A percentile compares a stretch with the other conserved stretches of the same genome.
Evolutionary conservation across 352 stramenopile species (phyloP).

Genomic region (Thalassiosira hispida): DNA sequence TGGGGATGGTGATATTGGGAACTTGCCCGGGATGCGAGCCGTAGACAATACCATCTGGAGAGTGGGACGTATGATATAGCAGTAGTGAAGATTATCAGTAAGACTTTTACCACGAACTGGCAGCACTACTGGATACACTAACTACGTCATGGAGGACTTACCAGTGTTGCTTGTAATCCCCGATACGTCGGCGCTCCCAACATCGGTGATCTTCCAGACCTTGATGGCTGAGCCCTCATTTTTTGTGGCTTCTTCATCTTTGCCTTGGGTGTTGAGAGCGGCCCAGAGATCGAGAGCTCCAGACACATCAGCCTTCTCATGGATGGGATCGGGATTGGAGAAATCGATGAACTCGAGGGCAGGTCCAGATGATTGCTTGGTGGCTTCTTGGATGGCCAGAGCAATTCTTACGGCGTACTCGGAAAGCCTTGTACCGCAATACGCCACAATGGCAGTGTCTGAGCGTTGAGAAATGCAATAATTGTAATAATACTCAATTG

Average conservation of each 20-base stretch:
- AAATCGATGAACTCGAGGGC: constrained; percentile 13
- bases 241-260: neutral
- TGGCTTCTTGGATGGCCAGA: neutral
- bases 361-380: neutral
- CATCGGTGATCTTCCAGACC: constrained; percentile 16
- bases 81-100: too few relatives aligned
- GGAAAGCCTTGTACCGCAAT: constrained; percentile 14
- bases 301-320: constrained; percentile 5
- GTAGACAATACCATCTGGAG: constrained; percentile 14
- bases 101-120: too few relatives aligned
- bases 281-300: constrained; percentile 8
- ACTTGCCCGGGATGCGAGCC: constrained; percentile 1
- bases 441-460: constrained; percentile 1
- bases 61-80: too few relatives aligned
- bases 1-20: neutral
- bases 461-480: too few relatives aligned
- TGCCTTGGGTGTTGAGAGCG: constrained; percentile 1
- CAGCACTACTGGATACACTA: too few relatives aligned
- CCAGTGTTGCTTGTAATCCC: constrained; percentile 1
- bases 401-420: constrained; percentile 2
- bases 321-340: constrained; percentile 12
- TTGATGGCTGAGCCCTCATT: neutral
- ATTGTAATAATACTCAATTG: too few relatives aligned
- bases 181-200: constrained; percentile 5
- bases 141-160: neutral